Conservation (phyloP, 306 rosid species). For the Parietaria judaica region DNA sequence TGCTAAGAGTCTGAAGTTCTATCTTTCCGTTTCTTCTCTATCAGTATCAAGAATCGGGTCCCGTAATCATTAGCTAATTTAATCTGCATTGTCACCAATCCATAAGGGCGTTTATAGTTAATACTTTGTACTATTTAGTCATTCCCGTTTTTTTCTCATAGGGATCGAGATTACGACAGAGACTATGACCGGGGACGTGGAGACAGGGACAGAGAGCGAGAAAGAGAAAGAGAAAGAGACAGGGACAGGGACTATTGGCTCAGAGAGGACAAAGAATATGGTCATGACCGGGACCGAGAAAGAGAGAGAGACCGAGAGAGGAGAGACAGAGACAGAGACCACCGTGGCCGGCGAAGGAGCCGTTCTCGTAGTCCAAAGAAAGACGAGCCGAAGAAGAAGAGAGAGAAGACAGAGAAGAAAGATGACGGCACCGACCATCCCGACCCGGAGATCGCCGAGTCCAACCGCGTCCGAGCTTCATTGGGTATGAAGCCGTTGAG, state of each 20-base stretch:
- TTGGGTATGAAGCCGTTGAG: constrained; percentile 86
- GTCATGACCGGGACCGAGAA: constrained; percentile 58
- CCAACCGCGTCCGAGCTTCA: constrained; percentile 64
- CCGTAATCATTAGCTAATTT: too few relatives aligned
- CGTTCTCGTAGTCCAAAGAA: constrained; percentile 74
- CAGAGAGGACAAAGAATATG: constrained; percentile 61
- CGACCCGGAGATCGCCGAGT: constrained; percentile 77
- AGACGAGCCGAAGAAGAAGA: constrained; percentile 78
- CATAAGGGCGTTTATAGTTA: too few relatives aligned
- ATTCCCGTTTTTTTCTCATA: constrained; percentile 13
- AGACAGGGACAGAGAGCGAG: constrained; percentile 36
- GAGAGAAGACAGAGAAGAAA: constrained; percentile 44
- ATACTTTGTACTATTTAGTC: not conserved
- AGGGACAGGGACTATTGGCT: constrained; percentile 55
- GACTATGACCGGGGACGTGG: constrained; percentile 74
- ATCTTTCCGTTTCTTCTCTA: too few relatives aligned
- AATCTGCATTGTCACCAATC: too few relatives aligned
- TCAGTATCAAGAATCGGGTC: too few relatives aligned
- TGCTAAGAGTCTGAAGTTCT: too few relatives aligned
- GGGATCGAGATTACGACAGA: constrained; percentile 89
- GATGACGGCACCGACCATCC: constrained; percentile 84
- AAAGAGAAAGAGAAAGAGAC: constrained; percentile 22
- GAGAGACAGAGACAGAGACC: constrained; percentile 84
- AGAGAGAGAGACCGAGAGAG: constrained; percentile 81
- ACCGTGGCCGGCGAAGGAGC: constrained; percentile 85